Evolutionary conservation across 2,329 filamentous ascomycete species (phyloP), one percentile per base, ranked within the genome.

Genomic region (Thielaviopsis punctulata): DNA sequence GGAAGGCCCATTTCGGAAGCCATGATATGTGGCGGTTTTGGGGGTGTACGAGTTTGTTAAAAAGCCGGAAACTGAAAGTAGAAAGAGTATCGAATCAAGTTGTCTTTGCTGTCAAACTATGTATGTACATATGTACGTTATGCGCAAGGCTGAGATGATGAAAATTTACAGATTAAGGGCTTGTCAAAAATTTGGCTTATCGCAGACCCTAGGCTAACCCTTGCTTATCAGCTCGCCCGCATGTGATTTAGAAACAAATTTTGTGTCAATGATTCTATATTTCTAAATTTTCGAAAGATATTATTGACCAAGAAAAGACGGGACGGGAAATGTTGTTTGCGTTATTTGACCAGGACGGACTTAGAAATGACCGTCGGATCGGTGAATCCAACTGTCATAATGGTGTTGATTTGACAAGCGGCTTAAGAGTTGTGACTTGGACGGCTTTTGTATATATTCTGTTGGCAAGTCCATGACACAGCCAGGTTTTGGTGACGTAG

Each of bases 1-100:
- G 73, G 68, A 52, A 77, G 66, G 51, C 71, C 71, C 41, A 60
- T 57, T 3, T 60, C 57, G 18, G 64, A 56, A 12, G 66, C 60
- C 65, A 55, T 55, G 22, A 19, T 55, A 43, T 39, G 8, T 22
- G 41, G 27, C 9, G 21, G 18, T 36, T 15, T 36, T 4, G 3
- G 30, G n/a, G n/a, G 30, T 5, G 7, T 15, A 36, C 7, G 30
- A 15, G 3, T 4, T 7, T 3, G n/a, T 4, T 9, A n/a, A 36
- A 36, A 33, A 13, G 27, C 27, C 8, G 9, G 8, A 36, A 15
- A 36, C 2, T 33, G 27, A 7, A 3, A n/a, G 30, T 15, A 9
- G 5, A 36, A 36, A 36, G n/a, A n/a, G n/a, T n/a, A n/a, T n/a
- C n/a, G n/a, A n/a, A n/a, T n/a, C n/a, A n/a, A n/a, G n/a, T n/a